Evolutionary conservation across 345 rosid genomes (phyloP).

Genomic region (Populus euphratica): DNA sequence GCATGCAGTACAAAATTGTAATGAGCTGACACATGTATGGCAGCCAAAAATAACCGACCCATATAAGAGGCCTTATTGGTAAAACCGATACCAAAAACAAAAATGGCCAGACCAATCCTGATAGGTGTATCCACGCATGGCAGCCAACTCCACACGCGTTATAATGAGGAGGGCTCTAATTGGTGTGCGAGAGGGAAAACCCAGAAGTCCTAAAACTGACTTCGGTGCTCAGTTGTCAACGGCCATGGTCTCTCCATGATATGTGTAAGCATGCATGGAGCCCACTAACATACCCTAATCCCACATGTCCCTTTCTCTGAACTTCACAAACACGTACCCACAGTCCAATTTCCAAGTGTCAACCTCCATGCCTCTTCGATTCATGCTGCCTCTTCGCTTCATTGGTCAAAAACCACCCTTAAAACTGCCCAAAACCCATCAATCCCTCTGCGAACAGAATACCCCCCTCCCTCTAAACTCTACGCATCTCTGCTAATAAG

Average conservation of each 20-base stretch:
- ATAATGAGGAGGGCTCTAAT: slow-evolving; percentile 1
- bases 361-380: slow-evolving; percentile 26
- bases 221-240: neutral
- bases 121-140: slow-evolving; percentile 92
- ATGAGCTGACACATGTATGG: slow-evolving; percentile 18
- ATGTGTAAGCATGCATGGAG: slow-evolving; percentile 49
- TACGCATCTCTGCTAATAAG: neutral
- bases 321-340: slow-evolving; percentile 70
- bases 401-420: slow-evolving; percentile 27
- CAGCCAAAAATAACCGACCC: slow-evolving; percentile 34
- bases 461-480: neutral
- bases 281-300: slow-evolving; percentile 31
- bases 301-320: slow-evolving; percentile 56
- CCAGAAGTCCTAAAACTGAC: neutral
- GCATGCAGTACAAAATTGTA: slow-evolving; percentile 36
- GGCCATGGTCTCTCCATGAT: neutral
- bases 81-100: neutral
- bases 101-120: slow-evolving; percentile 31
- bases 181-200: neutral
- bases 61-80: neutral
- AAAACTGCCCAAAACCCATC: slow-evolving; percentile 11
- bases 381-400: slow-evolving; percentile 44
- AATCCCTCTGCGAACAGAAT: neutral
- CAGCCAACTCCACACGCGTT: slow-evolving; percentile 64
- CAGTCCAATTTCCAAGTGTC: slow-evolving; percentile 54